Evolutionary conservation across 1,284 basidiomycete species (phyloP).

Genomic region (Austroboletus niveus): DNA sequence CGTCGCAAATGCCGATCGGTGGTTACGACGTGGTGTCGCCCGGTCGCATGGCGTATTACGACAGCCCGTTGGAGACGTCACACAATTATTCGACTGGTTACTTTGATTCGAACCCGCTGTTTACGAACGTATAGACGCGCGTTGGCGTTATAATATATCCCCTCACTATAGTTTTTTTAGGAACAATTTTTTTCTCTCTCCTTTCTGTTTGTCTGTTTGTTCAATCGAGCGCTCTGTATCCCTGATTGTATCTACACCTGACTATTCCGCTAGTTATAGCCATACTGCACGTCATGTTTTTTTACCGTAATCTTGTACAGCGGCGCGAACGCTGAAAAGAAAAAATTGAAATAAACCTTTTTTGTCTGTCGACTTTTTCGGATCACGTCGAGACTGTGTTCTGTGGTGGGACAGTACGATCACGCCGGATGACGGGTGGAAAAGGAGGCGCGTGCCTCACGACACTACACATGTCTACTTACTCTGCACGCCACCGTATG

Average conservation of each 20-base stretch:
- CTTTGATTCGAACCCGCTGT: slow-evolving; percentile 28
- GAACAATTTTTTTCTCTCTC: slow-evolving; percentile 2
- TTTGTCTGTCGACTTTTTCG: background rate
- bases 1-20: slow-evolving; percentile 19
- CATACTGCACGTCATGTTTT: slow-evolving; percentile 13
- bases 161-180: slow-evolving; percentile 13
- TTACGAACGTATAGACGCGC: slow-evolving; percentile 25
- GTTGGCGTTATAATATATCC: slow-evolving; percentile 20
- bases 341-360: background rate
- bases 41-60: slow-evolving; percentile 28
- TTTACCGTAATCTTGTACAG: slow-evolving; percentile 12
- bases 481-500: background rate
- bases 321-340: slow-evolving; percentile 9
- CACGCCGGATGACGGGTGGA: too few species aligned
- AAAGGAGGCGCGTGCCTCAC: slow-evolving; percentile 1
- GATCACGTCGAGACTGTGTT: slow-evolving; percentile 8
- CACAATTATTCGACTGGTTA: slow-evolving; percentile 21
- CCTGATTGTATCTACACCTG: slow-evolving; percentile 22
- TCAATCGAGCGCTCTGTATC: slow-evolving; percentile 20
- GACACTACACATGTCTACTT: background rate
- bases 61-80: slow-evolving; percentile 23
- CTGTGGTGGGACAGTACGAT: background rate
- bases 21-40: slow-evolving; percentile 26
- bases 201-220: background rate
- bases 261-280: slow-evolving; percentile 6